A percentile compares a stretch with the other conserved stretches of the same genome.
Conservation (phyloP, 2,329 filamentous ascomycete species). For the Verticillium nubilum region DNA sequence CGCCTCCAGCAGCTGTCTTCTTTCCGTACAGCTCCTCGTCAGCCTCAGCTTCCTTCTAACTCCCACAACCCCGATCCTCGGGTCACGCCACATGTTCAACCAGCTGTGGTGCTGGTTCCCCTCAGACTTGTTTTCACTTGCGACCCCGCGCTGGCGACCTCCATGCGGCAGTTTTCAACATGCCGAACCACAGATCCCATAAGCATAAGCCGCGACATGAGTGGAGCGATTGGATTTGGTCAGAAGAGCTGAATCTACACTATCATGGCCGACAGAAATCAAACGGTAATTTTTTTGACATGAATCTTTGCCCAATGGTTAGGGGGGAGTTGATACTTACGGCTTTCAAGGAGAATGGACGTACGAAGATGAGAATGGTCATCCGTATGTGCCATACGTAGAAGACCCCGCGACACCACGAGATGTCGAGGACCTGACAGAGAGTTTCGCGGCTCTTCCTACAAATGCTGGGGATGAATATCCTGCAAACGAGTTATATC, state of each 20-base stretch:
- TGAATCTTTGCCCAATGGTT: background rate
- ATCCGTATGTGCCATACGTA: conserved; percentile 4
- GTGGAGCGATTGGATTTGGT: conserved; percentile 24
- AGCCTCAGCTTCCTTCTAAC: background rate
- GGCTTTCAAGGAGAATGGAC: conserved; percentile 15
- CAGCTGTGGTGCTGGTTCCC: background rate
- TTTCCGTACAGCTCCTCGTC: background rate
- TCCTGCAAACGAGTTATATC: background rate
- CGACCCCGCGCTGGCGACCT: background rate
- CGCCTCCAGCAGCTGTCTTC: background rate
- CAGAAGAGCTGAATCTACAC: conserved; percentile 16
- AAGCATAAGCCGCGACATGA: conserved; percentile 17
- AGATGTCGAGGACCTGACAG: conserved; percentile 17
- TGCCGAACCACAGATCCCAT: conserved; percentile 18
- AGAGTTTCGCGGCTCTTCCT: conserved; percentile 9
- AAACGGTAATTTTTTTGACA: conserved; percentile 23
- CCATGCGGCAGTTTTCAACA: conserved; percentile 16
- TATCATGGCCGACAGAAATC: conserved; percentile 21
- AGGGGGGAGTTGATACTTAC: background rate
- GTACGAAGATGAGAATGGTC: conserved; percentile 16
- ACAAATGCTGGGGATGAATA: background rate
- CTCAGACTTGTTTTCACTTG: background rate
- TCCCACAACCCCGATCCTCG: background rate
- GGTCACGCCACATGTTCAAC: background rate
- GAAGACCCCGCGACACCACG: conserved; percentile 15